Conservation (phyloP, 2,329 filamentous ascomycete genomes). For the Ophiostoma sp. region DNA sequence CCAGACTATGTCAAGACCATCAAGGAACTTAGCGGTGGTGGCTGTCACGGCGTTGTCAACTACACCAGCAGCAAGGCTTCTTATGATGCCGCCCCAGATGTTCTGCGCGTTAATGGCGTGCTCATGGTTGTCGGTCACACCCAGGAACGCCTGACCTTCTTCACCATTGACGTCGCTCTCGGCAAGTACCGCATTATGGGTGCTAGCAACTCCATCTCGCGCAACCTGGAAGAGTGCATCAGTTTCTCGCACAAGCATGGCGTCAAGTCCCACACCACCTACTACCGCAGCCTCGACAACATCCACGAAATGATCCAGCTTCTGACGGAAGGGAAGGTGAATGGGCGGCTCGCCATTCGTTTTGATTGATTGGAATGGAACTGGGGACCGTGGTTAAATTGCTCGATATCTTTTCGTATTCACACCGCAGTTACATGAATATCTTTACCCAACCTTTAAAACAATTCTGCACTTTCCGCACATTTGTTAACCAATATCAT, state of each 20-base stretch:
- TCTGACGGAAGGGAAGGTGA: constrained; percentile 35
- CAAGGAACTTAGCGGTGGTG: constrained; percentile 13
- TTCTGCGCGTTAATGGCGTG: constrained; percentile 16
- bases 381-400: too few species aligned
- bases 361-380: constrained; percentile 37
- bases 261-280: constrained; percentile 24
- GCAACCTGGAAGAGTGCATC: constrained; percentile 27
- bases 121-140: constrained; percentile 25
- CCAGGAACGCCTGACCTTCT: constrained; percentile 24
- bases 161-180: constrained; percentile 24
- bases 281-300: constrained; percentile 29
- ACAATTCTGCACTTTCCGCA: too few species aligned
- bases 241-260: constrained; percentile 27
- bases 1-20: constrained; percentile 25
- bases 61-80: constrained; percentile 25
- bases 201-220: constrained; percentile 28
- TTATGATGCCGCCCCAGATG: constrained; percentile 17
- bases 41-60: constrained; percentile 25
- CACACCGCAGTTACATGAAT: too few species aligned
- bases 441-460: too few species aligned
- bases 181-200: constrained; percentile 29
- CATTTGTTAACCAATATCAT: too few species aligned
- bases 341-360: constrained; percentile 11
- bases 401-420: too few species aligned
- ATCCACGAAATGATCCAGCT: constrained; percentile 40